A percentile compares a stretch with the other conserved stretches of the same genome.
These are phyloP conservation scores for Paramecium sexaurelia DNA, from an alignment of 73 alveolate genomes.

Conservation along the genomic window DNA sequence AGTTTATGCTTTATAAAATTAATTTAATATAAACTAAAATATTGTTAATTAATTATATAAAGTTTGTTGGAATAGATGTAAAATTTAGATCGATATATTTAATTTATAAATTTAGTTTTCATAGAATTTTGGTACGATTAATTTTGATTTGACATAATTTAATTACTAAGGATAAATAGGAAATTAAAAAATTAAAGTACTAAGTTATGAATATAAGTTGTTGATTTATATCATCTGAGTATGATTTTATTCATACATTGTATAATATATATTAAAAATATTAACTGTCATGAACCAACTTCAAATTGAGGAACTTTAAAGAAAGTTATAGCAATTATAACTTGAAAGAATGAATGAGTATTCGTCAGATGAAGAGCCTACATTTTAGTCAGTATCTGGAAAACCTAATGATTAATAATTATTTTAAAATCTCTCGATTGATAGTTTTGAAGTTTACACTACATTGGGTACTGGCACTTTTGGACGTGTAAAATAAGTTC, in stretches of 20 bases:
- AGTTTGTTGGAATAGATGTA: no score
- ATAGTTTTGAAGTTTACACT: conserved; percentile 70
- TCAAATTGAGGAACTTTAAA: conserved; percentile 18
- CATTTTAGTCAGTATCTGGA: background rate
- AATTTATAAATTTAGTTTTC: background rate
- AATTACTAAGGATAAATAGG: no score
- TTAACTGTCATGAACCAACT: conserved; percentile 24
- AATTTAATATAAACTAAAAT: no score
- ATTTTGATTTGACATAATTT: background rate
- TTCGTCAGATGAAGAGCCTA: conserved; percentile 53
- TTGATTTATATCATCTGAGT: background rate
- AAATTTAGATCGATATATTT: background rate
- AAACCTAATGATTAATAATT: conserved; percentile 41
- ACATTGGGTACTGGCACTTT: conserved; percentile 97
- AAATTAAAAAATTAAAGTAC: no score
- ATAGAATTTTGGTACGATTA: background rate
- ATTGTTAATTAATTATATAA: no score
- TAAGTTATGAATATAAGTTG: background rate
- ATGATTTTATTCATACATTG: background rate
- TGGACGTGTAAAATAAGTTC: conserved; percentile 94
- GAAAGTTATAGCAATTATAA: background rate
- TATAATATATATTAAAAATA: background rate
- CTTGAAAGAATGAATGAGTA: conserved; percentile 45
- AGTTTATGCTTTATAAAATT: no score
- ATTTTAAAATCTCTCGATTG: conserved; percentile 59